Evolutionary conservation across 1,284 basidiomycete genomes (phyloP).

Genomic region (Ustilago nuda): DNA sequence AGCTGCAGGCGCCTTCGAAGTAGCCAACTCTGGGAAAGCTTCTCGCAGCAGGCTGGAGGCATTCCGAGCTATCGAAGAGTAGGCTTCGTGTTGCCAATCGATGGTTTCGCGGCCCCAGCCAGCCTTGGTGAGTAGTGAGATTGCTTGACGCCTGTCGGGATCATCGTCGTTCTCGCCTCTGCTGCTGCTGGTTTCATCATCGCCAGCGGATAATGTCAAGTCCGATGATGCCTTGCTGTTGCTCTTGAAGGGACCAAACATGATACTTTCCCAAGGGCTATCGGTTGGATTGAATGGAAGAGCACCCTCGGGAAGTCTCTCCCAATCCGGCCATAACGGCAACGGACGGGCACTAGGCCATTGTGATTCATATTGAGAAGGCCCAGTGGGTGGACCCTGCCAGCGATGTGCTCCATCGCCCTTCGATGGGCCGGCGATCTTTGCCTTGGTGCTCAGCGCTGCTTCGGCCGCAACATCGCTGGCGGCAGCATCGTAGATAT

Average conservation of each 20-base stretch:
- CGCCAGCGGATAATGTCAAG: constrained; percentile 5
- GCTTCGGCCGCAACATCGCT: constrained; percentile 10
- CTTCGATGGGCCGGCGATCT: constrained; percentile 8
- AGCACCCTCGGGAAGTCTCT: constrained; percentile 31
- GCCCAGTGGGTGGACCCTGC: constrained; percentile 39
- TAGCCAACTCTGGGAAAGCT: neutral
- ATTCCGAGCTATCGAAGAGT: constrained; percentile 26
- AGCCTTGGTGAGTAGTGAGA: constrained; percentile 45
- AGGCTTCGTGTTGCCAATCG: constrained; percentile 39
- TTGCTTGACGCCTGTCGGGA: constrained; percentile 24
- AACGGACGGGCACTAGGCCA: constrained; percentile 44
- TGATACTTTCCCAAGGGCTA: constrained; percentile 47
- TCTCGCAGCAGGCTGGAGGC: constrained; percentile 20
- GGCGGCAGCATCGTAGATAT: constrained; percentile 20
- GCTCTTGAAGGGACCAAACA: constrained; percentile 56
- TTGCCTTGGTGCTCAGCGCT: constrained; percentile 10
- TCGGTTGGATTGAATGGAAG: constrained; percentile 30
- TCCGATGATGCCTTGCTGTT: constrained; percentile 12
- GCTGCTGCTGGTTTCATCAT: neutral
- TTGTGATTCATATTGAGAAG: constrained; percentile 30
- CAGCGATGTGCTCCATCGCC: constrained; percentile 30
- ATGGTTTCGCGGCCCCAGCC: constrained; percentile 42
- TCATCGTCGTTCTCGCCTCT: neutral
- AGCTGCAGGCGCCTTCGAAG: neutral
- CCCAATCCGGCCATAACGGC: constrained; percentile 62